Percentiles rank a stretch among this genome's conserved stretches.
Conservation (phyloP, 495 filamentous ascomycete species). For the Aspergillus saccharolyticus region DNA sequence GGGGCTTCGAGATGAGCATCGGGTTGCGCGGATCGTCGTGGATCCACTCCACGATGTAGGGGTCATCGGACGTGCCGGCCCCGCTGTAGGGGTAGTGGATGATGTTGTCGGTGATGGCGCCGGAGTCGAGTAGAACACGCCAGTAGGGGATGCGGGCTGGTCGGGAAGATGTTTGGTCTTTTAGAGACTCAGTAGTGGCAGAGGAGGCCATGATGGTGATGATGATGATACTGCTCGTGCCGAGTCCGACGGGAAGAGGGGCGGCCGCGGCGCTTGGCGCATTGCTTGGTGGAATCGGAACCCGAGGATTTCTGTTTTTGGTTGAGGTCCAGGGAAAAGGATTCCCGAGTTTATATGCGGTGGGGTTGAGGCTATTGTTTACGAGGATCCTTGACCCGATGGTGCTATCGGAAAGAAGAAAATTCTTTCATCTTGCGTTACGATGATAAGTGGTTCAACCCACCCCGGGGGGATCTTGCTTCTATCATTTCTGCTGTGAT, state of each 20-base stretch:
- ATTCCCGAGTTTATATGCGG: background rate
- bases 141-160: slow-evolving; percentile 23
- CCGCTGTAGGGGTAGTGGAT: slow-evolving; percentile 53
- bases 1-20: slow-evolving; percentile 42
- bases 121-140: slow-evolving; percentile 25
- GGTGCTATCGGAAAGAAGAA: background rate
- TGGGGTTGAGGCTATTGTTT: background rate
- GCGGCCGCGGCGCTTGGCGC: background rate
- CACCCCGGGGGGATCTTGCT: background rate
- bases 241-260: background rate
- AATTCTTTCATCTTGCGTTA: background rate
- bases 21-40: slow-evolving; percentile 59
- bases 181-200: background rate
- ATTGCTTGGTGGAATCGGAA: background rate
- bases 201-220: background rate
- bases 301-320: no score
- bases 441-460: background rate
- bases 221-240: background rate
- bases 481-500: background rate
- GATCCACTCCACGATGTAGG: slow-evolving; percentile 65
- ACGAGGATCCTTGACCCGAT: background rate
- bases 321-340: background rate
- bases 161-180: background rate
- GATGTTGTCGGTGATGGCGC: slow-evolving; percentile 37
- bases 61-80: slow-evolving; percentile 58